phyloP scores from a whole-genome alignment of 2,329 filamentous ascomycete species.

The Colletotrichum sp. region DNA sequence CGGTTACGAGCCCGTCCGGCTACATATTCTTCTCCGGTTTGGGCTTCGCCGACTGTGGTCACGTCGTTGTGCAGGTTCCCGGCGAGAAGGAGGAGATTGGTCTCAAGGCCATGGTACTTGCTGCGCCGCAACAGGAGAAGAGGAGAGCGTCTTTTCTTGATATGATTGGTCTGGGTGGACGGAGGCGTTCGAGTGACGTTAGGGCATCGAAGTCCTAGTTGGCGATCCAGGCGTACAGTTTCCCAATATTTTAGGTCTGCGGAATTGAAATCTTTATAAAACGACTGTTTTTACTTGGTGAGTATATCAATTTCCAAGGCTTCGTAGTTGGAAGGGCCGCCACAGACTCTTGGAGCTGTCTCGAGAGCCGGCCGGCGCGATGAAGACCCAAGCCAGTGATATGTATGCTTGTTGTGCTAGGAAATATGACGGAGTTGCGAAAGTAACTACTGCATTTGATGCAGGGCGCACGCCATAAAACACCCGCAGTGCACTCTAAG shows the following conservation, averaged over 20 bases:
- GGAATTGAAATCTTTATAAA: not conserved
- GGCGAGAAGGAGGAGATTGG: not conserved
- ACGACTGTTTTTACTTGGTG: too few relatives aligned
- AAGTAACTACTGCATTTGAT: not conserved
- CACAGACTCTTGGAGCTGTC: too few relatives aligned
- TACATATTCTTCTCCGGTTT: not conserved
- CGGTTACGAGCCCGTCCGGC: accelerated
- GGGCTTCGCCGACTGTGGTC: not conserved
- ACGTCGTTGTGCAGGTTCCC: not conserved
- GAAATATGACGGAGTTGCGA: too few relatives aligned
- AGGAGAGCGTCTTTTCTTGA: not conserved
- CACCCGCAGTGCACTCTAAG: too few relatives aligned
- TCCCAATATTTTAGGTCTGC: not conserved
- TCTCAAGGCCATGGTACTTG: not conserved
- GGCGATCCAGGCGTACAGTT: too few relatives aligned
- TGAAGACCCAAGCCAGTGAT: too few relatives aligned
- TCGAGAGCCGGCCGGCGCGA: too few relatives aligned
- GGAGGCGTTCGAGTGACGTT: not conserved
- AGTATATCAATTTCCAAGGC: too few relatives aligned
- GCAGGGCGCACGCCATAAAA: too few relatives aligned
- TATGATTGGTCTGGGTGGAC: not conserved
- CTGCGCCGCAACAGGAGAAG: not conserved
- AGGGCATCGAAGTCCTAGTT: not conserved
- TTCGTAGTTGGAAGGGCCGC: too few relatives aligned
- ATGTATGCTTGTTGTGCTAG: too few relatives aligned